Conservation (phyloP, 441 rosid genomes). For the Erysimum pusillum region DNA sequence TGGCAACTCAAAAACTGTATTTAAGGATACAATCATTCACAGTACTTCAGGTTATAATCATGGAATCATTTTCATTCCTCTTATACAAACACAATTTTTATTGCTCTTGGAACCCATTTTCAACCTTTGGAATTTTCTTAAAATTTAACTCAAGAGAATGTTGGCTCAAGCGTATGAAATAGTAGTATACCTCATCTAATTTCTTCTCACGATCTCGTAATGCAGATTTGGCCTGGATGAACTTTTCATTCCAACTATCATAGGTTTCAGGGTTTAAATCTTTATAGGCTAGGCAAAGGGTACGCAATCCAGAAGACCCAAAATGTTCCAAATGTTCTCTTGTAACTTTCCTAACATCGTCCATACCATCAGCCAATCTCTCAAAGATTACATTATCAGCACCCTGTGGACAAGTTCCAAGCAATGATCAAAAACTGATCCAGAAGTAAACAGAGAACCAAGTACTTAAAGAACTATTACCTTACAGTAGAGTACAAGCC, state of each 20-base stretch:
- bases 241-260: constrained; percentile 98
- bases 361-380: constrained; percentile 80
- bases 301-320: constrained; percentile 98
- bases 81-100: constrained; percentile 27
- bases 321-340: constrained; percentile 93
- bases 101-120: constrained; percentile 74
- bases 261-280: constrained; percentile 81
- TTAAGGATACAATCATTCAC: constrained; percentile 11
- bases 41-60: background rate
- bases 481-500: constrained; percentile 95
- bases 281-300: constrained; percentile 97
- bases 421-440: constrained; percentile 48
- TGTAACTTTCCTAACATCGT: constrained; percentile 74
- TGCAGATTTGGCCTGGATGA: constrained; percentile 96
- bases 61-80: background rate
- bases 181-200: constrained; percentile 86
- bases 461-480: constrained; percentile 54
- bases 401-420: constrained; percentile 73
- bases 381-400: constrained; percentile 98
- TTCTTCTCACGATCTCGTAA: constrained; percentile 98
- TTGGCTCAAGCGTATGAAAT: constrained; percentile 1
- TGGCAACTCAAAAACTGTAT: constrained; percentile 19
- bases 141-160: constrained; percentile 87
- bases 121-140: constrained; percentile 69
- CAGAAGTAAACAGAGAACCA: constrained; percentile 31